These are phyloP conservation scores for Globisporangium takayamanum DNA, from an alignment of 352 stramenopile species.

Conservation along the genomic window DNA sequence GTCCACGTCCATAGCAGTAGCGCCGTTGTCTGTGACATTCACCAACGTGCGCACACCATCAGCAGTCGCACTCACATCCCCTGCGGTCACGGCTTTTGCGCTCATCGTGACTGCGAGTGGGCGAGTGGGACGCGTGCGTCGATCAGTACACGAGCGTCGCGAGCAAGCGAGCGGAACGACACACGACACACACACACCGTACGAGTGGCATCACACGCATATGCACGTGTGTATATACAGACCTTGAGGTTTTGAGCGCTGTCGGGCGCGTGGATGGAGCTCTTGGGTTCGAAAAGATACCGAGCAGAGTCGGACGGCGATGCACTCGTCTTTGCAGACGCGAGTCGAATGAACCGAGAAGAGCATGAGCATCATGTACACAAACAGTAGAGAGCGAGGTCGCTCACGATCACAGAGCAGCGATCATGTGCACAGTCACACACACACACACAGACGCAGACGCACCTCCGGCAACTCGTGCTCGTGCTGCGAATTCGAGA, in stretches of 20 bases:
- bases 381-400: background rate
- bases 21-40: slow-evolving; percentile 49
- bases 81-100: slow-evolving; percentile 53
- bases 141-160: background rate
- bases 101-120: slow-evolving; percentile 30
- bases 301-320: background rate
- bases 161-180: background rate
- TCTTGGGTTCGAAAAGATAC: background rate
- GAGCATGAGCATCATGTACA: background rate
- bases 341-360: background rate
- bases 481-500: background rate
- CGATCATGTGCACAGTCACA: background rate
- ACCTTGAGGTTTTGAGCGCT: background rate
- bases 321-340: background rate
- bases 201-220: background rate
- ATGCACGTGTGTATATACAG: background rate
- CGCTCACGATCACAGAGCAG: background rate
- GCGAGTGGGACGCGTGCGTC: background rate
- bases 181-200: background rate
- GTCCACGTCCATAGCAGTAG: slow-evolving; percentile 52
- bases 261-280: background rate
- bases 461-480: background rate
- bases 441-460: background rate
- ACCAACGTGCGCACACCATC: slow-evolving; percentile 68
- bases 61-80: slow-evolving; percentile 67